Conservation (phyloP, 2,329 filamentous ascomycete genomes). For the Sarocladium kiliense region DNA sequence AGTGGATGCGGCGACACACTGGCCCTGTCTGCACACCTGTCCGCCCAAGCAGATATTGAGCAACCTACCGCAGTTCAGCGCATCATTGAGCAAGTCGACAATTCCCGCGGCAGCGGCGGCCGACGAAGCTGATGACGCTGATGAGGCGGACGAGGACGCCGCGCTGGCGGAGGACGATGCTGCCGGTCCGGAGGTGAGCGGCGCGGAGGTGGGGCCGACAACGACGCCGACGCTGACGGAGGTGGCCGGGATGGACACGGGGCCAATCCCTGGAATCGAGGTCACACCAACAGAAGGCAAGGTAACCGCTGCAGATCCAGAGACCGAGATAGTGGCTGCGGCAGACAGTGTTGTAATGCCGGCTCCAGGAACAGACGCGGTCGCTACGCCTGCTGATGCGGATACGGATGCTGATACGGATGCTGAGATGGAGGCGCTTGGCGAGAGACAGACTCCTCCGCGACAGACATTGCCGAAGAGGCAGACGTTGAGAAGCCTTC, state of each 20-base stretch:
- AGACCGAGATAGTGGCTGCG: not conserved
- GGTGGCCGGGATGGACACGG: not conserved
- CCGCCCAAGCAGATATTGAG: not conserved
- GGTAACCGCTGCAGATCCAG: not conserved
- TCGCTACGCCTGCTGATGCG: not conserved
- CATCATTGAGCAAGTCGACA: slow-evolving; percentile 4
- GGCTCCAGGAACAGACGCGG: not conserved
- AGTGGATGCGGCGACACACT: not conserved
- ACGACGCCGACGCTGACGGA: not conserved
- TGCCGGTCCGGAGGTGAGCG: not conserved
- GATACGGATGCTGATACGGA: not conserved
- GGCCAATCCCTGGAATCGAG: not conserved
- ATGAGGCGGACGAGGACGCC: not conserved
- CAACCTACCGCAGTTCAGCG: slow-evolving; percentile 3
- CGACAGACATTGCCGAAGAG: slow-evolving; percentile 2
- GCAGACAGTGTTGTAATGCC: not conserved
- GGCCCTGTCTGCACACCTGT: not conserved
- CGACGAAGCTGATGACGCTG: not conserved
- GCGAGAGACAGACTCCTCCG: not conserved
- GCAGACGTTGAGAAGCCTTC: slow-evolving; percentile 2
- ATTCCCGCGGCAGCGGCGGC: not conserved
- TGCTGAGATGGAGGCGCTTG: not conserved
- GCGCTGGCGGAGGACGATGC: not conserved
- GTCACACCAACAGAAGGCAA: not conserved
- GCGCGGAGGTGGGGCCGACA: slow-evolving; percentile 2